Evolutionary conservation across 805 yeast species (phyloP).

Genomic region (Schwanniomyces pseudopolymorphus): DNA sequence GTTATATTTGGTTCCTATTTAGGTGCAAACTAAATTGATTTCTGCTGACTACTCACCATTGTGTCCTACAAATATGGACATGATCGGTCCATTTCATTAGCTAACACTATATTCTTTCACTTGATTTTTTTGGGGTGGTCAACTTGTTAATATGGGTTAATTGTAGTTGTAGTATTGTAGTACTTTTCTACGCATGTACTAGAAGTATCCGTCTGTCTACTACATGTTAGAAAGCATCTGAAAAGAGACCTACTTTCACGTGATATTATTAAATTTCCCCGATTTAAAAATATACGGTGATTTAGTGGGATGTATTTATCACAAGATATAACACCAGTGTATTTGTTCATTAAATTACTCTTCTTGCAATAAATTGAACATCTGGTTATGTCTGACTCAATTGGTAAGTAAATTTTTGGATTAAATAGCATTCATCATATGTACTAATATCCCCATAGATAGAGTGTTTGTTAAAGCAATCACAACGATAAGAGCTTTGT

Average conservation of each 20-base stretch:
- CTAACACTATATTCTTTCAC: slow-evolving; percentile 34
- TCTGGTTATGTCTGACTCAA: slow-evolving; percentile 47
- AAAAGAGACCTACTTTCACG: not conserved
- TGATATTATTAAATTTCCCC: not conserved
- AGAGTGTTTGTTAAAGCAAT: slow-evolving; percentile 82
- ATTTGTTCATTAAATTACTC: not conserved
- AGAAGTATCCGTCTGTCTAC: not conserved
- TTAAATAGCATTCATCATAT: not conserved
- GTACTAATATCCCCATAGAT: slow-evolving; percentile 37
- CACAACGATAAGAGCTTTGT: slow-evolving; percentile 70
- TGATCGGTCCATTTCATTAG: slow-evolving; percentile 69
- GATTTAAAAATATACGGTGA: not conserved
- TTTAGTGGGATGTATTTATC: not conserved
- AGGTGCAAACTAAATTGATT: slow-evolving; percentile 78
- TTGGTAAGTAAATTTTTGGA: slow-evolving; percentile 29
- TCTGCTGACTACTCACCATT: slow-evolving; percentile 75
- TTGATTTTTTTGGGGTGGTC: not conserved
- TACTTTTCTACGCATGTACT: not conserved
- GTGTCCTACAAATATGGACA: slow-evolving; percentile 40
- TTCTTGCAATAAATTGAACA: not conserved
- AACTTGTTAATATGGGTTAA: not conserved
- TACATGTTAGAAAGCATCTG: no score
- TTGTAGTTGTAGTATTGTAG: not conserved
- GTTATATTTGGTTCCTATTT: slow-evolving; percentile 81
- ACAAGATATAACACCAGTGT: not conserved